These are phyloP conservation scores for Chlorella sp. DNA, from an alignment of 139 green algal genomes.

Conservation along the genomic window DNA sequence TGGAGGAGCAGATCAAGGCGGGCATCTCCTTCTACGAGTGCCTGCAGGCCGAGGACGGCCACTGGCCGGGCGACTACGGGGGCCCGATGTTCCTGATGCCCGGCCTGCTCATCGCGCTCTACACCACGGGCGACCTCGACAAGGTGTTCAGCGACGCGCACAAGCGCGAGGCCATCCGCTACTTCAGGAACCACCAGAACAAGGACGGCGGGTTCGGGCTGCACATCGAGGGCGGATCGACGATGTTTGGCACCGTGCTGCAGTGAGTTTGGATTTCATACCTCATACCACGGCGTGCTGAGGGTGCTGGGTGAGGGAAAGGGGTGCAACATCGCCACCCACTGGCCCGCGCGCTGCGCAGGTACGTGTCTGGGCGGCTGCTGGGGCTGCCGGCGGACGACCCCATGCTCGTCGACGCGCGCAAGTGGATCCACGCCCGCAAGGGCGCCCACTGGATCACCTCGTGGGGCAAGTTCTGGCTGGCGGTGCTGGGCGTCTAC, in stretches of 20 bases:
- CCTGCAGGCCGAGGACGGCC: conserved; percentile 88
- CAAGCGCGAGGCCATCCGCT: conserved; percentile 80
- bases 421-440: conserved; percentile 82
- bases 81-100: conserved; percentile 99
- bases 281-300: too few relatives aligned
- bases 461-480: conserved; percentile 99
- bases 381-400: conserved; percentile 61
- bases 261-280: conserved; percentile 59
- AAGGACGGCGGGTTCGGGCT: conserved; percentile 92
- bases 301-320: too few relatives aligned
- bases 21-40: conserved; percentile 76
- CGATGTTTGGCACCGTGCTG: conserved; percentile 97
- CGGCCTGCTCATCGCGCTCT: conserved; percentile 85
- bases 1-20: conserved; percentile 45
- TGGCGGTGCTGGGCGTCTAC: conserved; percentile 91
- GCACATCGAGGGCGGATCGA: conserved; percentile 95
- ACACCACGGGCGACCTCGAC: conserved; percentile 72
- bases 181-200: conserved; percentile 95
- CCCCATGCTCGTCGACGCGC: conserved; percentile 22
- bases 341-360: conserved; percentile 18
- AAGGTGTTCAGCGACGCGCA: conserved; percentile 51
- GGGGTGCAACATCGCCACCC: not conserved
- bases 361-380: conserved; percentile 71
- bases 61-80: conserved; percentile 96
- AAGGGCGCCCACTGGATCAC: conserved; percentile 80